Evolutionary conservation across 225 moss, liverwort and hornwort genomes (phyloP), one percentile per base, ranked within the genome.

Genomic region (Bryoerythrophyllum caledonicum): DNA sequence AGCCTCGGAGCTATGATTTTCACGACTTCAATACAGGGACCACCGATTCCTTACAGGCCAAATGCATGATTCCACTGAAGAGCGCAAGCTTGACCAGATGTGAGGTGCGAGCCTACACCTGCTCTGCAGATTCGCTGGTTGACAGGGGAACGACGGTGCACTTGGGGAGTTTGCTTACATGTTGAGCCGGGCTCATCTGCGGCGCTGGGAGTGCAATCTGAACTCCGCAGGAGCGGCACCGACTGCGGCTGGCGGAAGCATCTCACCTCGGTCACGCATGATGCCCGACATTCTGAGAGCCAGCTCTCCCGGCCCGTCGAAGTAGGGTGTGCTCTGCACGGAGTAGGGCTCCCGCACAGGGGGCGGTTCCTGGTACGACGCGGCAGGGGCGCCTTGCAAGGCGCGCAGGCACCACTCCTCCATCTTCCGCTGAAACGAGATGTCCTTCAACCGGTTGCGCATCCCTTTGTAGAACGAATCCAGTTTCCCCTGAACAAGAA

Each of bases 381-480:
- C 54, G 3, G 81, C 57, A 4, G 81, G 68, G 35, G 76, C 15
- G 19, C 44, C 48, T 11, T 77, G 78, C 73, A 82, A 48, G 37
- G 73, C 55, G 41, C 74, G 82, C 15, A 63, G 56, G 63, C 73
- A 82, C 82, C 82, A 82, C 26, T 82, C 77, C 28, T 82, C 82
- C 82, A 82, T 82, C 63, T 55, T 78, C n/a, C 82, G 73, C 56
- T 82, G 82, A 14, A 82, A 82, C 34, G 63, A 4, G 4, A 73
- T 8, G 23, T 82, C 82, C 60, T 82, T 82, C 60, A 82, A 37
- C 10, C 63, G 77, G 49, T 73, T 78, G 25, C 82, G 82, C 82
- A 82, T 82, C 23, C 34, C 73, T 68, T 77, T 82, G 77, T 82
- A 78, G 16, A 82, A 82, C 13, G 30, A 26, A 68, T 82, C 82